These are phyloP conservation scores for Tarenaya hassleriana DNA, from an alignment of 345 rosid genomes.

Conservation along the genomic window DNA sequence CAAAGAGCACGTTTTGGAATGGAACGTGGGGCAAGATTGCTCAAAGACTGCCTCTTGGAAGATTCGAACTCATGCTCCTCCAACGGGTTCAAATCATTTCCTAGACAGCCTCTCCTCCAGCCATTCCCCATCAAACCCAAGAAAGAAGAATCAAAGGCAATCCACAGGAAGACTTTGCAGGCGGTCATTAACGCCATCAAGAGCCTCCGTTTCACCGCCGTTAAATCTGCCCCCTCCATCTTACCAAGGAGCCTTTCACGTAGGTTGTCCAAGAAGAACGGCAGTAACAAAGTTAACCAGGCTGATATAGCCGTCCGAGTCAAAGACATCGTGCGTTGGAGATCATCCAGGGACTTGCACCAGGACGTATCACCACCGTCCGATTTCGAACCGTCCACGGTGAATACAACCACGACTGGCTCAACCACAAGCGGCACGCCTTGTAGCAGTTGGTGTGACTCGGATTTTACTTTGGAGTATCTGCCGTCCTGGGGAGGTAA, in stretches of 20 bases:
- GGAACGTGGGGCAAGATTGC: constrained; percentile 37
- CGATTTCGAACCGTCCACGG: constrained; percentile 24
- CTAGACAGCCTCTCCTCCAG: constrained; percentile 19
- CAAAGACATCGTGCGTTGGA: constrained; percentile 86
- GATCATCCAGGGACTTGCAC: constrained; percentile 55
- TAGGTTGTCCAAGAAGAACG: constrained; percentile 29
- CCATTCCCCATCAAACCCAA: constrained; percentile 10
- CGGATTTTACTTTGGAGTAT: constrained; percentile 61
- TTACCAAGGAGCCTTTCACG: constrained; percentile 50
- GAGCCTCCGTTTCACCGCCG: constrained; percentile 31
- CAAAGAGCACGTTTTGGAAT: constrained; percentile 17
- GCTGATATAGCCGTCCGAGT: constrained; percentile 32
- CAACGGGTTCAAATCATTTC: constrained; percentile 36
- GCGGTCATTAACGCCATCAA: constrained; percentile 47
- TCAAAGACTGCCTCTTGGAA: constrained; percentile 75
- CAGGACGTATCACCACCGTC: constrained; percentile 34
- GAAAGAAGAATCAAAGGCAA: constrained; percentile 39
- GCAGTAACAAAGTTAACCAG: constrained; percentile 6
- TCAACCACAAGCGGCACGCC: constrained; percentile 27
- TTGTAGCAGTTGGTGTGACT: constrained; percentile 80
- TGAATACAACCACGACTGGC: constrained; percentile 28
- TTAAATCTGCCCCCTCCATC: constrained; percentile 38
- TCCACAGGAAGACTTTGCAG: constrained; percentile 33
- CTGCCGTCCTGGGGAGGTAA: constrained; percentile 45
- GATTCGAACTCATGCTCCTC: constrained; percentile 44